Conservation (phyloP, 2,329 filamentous ascomycete species). For the Monosporascus sp. region DNA sequence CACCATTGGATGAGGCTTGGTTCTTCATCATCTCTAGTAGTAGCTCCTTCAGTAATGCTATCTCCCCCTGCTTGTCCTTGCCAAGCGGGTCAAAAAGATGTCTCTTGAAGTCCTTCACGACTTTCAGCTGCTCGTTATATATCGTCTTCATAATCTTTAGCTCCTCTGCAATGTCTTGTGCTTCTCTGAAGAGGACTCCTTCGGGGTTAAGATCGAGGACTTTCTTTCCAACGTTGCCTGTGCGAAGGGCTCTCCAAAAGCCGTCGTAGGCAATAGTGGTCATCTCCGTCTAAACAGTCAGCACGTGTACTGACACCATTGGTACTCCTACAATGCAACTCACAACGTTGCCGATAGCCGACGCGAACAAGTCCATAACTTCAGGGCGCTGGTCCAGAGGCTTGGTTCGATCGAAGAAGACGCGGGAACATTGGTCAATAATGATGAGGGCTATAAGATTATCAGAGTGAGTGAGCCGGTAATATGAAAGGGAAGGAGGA, state of each 20-base stretch:
- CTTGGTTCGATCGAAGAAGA: constrained; percentile 29
- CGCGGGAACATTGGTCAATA: constrained; percentile 30
- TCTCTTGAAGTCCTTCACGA: constrained; percentile 9
- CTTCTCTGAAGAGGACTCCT: constrained; percentile 23
- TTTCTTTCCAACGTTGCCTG: constrained; percentile 7
- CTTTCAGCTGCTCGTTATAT: constrained; percentile 18
- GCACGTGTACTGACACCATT: constrained; percentile 1
- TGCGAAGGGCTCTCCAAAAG: not conserved
- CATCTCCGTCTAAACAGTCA: not conserved
- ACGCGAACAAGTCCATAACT: constrained; percentile 27
- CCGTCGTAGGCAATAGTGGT: constrained; percentile 1
- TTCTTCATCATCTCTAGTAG: not conserved
- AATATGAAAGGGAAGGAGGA: not conserved
- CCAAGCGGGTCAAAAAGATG: not conserved
- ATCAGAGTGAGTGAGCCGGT: not conserved
- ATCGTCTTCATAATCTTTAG: constrained; percentile 26
- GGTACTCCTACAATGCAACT: constrained; percentile 2
- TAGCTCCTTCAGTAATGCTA: not conserved
- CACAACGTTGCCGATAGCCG: constrained; percentile 23
- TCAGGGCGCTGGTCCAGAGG: constrained; percentile 22
- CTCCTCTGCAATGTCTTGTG: constrained; percentile 27
- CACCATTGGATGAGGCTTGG: constrained; percentile 1
- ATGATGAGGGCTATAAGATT: constrained; percentile 23
- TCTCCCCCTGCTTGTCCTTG: not conserved
- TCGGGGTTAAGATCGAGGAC: constrained; percentile 19